Percentiles rank a stretch among this genome's conserved stretches.
These are phyloP conservation scores for Fusarium sp. DNA, from an alignment of 2,329 filamentous ascomycete genomes.

Conservation along the genomic window DNA sequence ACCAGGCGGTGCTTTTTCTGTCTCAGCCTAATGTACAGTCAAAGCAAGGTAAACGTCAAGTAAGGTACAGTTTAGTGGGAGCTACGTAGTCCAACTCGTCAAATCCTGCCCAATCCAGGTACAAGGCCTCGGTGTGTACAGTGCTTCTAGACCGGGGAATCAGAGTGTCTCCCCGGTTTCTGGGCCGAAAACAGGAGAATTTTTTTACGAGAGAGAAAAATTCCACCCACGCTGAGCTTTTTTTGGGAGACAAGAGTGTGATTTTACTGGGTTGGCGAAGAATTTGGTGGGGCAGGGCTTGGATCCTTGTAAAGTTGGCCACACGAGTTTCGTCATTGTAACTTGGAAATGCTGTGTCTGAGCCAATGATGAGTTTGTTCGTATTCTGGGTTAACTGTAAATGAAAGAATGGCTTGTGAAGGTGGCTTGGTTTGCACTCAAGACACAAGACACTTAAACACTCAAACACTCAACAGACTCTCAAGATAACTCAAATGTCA, in stretches of 20 bases:
- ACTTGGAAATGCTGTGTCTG: background rate
- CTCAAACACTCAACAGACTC: background rate
- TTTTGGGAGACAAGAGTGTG: slow-evolving; percentile 7
- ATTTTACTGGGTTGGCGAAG: slow-evolving; percentile 16
- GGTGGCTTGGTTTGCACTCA: background rate
- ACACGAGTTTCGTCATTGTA: slow-evolving; percentile 46
- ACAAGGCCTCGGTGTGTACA: slow-evolving; percentile 10
- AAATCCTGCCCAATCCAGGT: slow-evolving; percentile 10
- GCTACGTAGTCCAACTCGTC: slow-evolving; percentile 9
- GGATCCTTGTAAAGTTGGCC: slow-evolving; percentile 35
- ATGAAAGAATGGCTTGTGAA: background rate
- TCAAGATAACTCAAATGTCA: background rate
- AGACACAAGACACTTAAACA: background rate
- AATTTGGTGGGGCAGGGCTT: slow-evolving; percentile 39
- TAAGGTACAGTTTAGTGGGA: background rate
- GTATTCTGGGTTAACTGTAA: background rate
- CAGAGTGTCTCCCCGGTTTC: slow-evolving; percentile 8
- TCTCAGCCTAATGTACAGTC: background rate
- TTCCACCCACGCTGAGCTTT: slow-evolving; percentile 31
- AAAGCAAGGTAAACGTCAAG: too few relatives aligned
- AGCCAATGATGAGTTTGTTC: background rate
- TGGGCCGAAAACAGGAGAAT: slow-evolving; percentile 15
- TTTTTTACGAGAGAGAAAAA: slow-evolving; percentile 22
- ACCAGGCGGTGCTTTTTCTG: slow-evolving; percentile 31
- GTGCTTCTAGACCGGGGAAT: slow-evolving; percentile 2